Evolutionary conservation across 306 rosid genomes (phyloP).

Genomic region (Canavalia gladiata): DNA sequence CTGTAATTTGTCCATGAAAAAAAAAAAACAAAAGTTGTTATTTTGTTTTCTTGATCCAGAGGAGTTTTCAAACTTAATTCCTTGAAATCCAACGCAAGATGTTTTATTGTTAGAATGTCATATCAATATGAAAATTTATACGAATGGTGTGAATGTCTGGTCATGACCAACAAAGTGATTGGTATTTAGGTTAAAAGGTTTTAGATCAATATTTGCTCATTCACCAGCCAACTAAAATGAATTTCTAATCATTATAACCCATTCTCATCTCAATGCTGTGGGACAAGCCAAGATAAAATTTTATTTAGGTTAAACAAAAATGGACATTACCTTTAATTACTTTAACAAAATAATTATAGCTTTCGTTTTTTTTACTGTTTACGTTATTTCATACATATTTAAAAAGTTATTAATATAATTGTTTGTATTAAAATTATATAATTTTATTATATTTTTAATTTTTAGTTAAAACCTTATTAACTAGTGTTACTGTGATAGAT

Average conservation of each 20-base stretch:
- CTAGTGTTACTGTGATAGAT: too few relatives aligned
- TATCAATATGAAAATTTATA: neutral
- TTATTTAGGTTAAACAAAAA: too few relatives aligned
- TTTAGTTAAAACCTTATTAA: too few relatives aligned
- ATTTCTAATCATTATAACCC: slow-evolving; percentile 7
- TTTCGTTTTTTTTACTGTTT: too few relatives aligned
- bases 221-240: neutral
- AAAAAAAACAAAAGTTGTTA: neutral
- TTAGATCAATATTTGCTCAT: neutral
- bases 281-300: too few relatives aligned
- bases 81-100: neutral
- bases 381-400: too few relatives aligned
- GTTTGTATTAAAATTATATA: too few relatives aligned
- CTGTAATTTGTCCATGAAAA: neutral
- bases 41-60: neutral
- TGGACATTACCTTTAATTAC: too few relatives aligned
- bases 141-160: neutral
- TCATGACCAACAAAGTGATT: neutral
- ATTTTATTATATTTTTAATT: too few relatives aligned
- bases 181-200: neutral
- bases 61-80: neutral
- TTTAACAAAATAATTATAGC: too few relatives aligned
- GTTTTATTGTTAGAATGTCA: slow-evolving; percentile 19
- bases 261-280: neutral
- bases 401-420: too few relatives aligned